Percentiles rank a stretch among this genome's conserved stretches.
phyloP scores from a whole-genome alignment of 441 rosid genomes.

The Biscutella auriculata region DNA sequence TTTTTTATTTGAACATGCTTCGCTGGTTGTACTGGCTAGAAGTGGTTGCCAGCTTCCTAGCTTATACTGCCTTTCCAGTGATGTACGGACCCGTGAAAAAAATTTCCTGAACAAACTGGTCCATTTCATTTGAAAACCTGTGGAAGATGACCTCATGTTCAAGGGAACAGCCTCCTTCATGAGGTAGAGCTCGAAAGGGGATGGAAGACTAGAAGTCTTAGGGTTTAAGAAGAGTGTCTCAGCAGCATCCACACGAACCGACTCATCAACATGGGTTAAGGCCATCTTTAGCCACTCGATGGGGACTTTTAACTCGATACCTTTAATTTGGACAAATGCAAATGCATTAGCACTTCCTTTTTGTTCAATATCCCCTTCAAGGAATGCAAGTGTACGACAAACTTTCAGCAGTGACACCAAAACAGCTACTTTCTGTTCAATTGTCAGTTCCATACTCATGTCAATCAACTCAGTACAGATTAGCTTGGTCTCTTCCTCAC shows the following conservation, averaged over 20 bases:
- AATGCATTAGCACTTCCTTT: constrained; percentile 23
- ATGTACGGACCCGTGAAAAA: constrained; percentile 80
- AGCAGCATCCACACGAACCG: constrained; percentile 89
- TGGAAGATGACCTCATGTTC: constrained; percentile 94
- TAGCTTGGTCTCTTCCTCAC: constrained; percentile 35
- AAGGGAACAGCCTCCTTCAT: constrained; percentile 75
- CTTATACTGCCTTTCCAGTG: constrained; percentile 84
- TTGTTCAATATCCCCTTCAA: constrained; percentile 82
- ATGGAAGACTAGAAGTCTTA: constrained; percentile 80
- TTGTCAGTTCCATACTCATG: constrained; percentile 31
- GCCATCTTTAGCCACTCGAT: constrained; percentile 83
- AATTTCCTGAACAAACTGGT: constrained; percentile 84
- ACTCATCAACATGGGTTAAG: constrained; percentile 80
- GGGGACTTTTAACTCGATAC: constrained; percentile 52
- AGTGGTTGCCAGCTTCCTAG: constrained; percentile 58
- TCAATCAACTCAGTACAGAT: constrained; percentile 27
- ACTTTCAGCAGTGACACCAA: constrained; percentile 81
- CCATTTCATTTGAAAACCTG: constrained; percentile 99
- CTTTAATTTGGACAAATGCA: constrained; percentile 62
- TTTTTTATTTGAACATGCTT: constrained; percentile 18
- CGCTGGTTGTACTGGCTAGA: constrained; percentile 15
- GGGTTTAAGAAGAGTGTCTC: constrained; percentile 89
- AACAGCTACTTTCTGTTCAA: constrained; percentile 75
- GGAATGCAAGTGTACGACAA: constrained; percentile 75
- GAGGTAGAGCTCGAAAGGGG: constrained; percentile 65